Evolutionary conservation across 805 yeast genomes (phyloP).

Genomic region (Yarrowia sp.): DNA sequence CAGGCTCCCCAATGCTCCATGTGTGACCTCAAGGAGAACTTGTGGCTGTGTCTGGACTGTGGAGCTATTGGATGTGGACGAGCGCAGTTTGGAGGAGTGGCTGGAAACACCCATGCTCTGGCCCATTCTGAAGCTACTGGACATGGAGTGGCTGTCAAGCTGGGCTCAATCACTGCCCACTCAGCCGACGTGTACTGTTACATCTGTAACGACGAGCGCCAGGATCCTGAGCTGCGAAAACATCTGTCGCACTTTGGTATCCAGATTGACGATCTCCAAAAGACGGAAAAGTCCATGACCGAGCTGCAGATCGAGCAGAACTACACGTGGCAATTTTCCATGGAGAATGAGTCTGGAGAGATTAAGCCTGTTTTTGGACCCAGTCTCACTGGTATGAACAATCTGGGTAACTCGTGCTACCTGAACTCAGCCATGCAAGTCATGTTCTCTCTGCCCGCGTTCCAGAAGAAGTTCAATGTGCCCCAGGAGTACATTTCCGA

Average conservation of each 20-base stretch:
- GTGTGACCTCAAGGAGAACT: slow-evolving; percentile 61
- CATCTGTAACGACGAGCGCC: slow-evolving; percentile 81
- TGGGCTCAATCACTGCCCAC: slow-evolving; percentile 80
- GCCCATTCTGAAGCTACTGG: slow-evolving; percentile 57
- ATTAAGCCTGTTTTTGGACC: slow-evolving; percentile 68
- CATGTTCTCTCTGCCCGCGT: slow-evolving; percentile 48
- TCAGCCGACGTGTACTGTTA: slow-evolving; percentile 86
- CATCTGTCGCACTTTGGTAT: slow-evolving; percentile 64
- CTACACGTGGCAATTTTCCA: slow-evolving; percentile 85
- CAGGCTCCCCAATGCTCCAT: slow-evolving; percentile 36
- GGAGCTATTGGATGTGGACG: slow-evolving; percentile 95
- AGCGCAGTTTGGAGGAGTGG: slow-evolving; percentile 86
- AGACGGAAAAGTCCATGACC: slow-evolving; percentile 83
- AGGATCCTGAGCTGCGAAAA: slow-evolving; percentile 56
- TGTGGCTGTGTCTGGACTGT: slow-evolving; percentile 92
- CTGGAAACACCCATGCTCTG: slow-evolving; percentile 93
- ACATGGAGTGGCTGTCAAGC: slow-evolving; percentile 84
- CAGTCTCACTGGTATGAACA: slow-evolving; percentile 78
- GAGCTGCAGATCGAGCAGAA: slow-evolving; percentile 93
- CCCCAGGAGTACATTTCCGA: slow-evolving; percentile 37
- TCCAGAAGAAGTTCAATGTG: slow-evolving; percentile 37
- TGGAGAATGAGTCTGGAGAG: slow-evolving; percentile 69
- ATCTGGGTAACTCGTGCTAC: slow-evolving; percentile 92
- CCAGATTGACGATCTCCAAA: slow-evolving; percentile 51
- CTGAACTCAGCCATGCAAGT: slow-evolving; percentile 77